These are phyloP conservation scores for Coemansia brasiliensis DNA, from an alignment of 192 early-diverging fungal genomes.

Conservation along the genomic window DNA sequence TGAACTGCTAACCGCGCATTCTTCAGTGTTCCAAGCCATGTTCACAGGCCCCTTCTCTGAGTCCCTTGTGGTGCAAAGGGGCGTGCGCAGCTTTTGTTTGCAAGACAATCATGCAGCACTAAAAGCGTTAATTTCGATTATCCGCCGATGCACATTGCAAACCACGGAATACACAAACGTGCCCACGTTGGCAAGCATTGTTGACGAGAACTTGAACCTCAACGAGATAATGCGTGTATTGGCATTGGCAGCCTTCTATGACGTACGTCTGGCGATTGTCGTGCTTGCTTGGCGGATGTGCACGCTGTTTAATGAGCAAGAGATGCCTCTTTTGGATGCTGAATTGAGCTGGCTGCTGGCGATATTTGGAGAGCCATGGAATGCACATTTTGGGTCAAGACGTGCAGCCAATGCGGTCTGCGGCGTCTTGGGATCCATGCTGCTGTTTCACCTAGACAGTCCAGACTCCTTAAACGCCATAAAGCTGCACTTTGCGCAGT, in stretches of 20 bases:
- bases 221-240: constrained; percentile 1
- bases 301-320: not conserved
- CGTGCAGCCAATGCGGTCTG: not conserved
- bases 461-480: too few relatives aligned
- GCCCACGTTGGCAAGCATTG: not conserved
- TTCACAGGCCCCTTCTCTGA: constrained; percentile 33
- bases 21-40: constrained; percentile 35
- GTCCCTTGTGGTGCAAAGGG: constrained; percentile 1
- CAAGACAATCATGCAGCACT: constrained; percentile 24
- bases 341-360: not conserved
- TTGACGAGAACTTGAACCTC: not conserved
- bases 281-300: constrained; percentile 20
- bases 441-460: constrained; percentile 21
- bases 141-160: constrained; percentile 11
- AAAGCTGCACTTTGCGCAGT: constrained; percentile 2
- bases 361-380: constrained; percentile 13
- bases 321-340: not conserved
- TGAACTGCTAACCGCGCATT: constrained; percentile 16
- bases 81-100: constrained; percentile 2
- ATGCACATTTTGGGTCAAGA: not conserved
- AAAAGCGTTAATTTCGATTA: constrained; percentile 11
- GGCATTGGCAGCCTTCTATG: constrained; percentile 30
- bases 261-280: constrained; percentile 13
- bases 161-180: too few relatives aligned
- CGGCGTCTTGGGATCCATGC: constrained; percentile 7